Conservation (phyloP, 169 alveolate species). For the Amoebophrya sp. region DNA sequence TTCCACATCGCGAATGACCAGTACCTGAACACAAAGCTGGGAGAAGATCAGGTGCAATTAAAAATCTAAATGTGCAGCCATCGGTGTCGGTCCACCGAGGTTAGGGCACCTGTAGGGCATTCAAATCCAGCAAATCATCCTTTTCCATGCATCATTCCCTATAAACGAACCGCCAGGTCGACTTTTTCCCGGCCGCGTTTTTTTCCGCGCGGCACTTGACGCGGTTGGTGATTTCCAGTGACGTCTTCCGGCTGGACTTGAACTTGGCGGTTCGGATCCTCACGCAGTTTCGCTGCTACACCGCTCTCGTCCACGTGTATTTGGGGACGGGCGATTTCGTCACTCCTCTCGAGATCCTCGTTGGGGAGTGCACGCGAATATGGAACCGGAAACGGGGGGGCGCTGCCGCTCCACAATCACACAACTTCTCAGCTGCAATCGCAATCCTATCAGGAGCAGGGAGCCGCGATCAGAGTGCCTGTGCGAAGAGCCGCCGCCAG, state of each 20-base stretch:
- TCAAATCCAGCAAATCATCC: too few species aligned
- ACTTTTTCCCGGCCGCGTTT: neutral
- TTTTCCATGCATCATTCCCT: too few species aligned
- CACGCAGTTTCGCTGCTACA: conserved; percentile 1
- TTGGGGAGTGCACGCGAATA: neutral
- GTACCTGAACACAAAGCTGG: too few species aligned
- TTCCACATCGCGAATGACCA: too few species aligned
- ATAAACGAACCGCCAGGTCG: neutral
- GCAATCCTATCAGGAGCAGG: neutral
- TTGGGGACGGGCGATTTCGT: neutral
- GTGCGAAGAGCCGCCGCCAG: neutral
- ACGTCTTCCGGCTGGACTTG: neutral
- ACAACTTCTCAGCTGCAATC: neutral
- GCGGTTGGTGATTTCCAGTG: neutral
- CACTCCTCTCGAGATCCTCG: neutral
- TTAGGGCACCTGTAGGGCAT: too few species aligned
- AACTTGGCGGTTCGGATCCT: neutral
- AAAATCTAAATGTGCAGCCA: too few species aligned
- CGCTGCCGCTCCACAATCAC: neutral
- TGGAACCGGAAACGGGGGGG: neutral
- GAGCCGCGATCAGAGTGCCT: neutral
- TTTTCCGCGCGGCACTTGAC: neutral
- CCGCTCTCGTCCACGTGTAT: neutral
- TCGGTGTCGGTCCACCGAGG: too few species aligned
- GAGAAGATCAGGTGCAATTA: too few species aligned